A percentile compares a stretch with the other conserved stretches of the same genome.
phyloP scores from a whole-genome alignment of 2,329 filamentous ascomycete genomes.

The Coniochaeta prunicola region DNA sequence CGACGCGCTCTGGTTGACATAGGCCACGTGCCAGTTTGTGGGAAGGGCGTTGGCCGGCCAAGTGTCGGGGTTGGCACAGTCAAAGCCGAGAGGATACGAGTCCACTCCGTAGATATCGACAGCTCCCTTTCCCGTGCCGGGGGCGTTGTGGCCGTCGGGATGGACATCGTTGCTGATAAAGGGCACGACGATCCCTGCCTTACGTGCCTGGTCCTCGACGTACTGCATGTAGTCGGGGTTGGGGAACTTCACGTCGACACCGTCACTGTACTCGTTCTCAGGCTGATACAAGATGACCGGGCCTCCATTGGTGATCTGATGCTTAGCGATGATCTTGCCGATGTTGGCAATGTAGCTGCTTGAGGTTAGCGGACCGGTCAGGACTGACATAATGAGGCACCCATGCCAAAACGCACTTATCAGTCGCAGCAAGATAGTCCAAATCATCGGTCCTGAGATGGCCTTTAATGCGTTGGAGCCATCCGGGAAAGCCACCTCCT shows the following conservation, averaged over 20 bases:
- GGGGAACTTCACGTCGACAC: conserved; percentile 46
- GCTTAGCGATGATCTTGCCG: conserved; percentile 59
- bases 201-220: conserved; percentile 59
- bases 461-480: conserved; percentile 56
- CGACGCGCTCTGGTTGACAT: conserved; percentile 53
- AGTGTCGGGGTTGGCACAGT: conserved; percentile 51
- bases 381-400: neutral
- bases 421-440: neutral
- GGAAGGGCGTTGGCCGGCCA: conserved; percentile 55
- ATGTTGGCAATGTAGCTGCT: conserved; percentile 54
- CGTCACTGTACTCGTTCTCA: conserved; percentile 70
- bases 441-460: conserved; percentile 47
- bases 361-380: neutral
- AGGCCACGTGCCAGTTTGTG: conserved; percentile 43
- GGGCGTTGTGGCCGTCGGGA: conserved; percentile 54
- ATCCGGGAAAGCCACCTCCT: conserved; percentile 62
- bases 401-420: neutral
- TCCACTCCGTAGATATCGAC: conserved; percentile 61
- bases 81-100: conserved; percentile 53
- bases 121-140: conserved; percentile 47
- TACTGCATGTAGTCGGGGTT: conserved; percentile 63
- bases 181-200: conserved; percentile 66
- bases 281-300: conserved; percentile 73
- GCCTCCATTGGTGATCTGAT: conserved; percentile 76
- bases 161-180: conserved; percentile 68